These are phyloP conservation scores for Penicillium sp. DNA, from an alignment of 2,329 filamentous ascomycete genomes.

Conservation along the genomic window DNA sequence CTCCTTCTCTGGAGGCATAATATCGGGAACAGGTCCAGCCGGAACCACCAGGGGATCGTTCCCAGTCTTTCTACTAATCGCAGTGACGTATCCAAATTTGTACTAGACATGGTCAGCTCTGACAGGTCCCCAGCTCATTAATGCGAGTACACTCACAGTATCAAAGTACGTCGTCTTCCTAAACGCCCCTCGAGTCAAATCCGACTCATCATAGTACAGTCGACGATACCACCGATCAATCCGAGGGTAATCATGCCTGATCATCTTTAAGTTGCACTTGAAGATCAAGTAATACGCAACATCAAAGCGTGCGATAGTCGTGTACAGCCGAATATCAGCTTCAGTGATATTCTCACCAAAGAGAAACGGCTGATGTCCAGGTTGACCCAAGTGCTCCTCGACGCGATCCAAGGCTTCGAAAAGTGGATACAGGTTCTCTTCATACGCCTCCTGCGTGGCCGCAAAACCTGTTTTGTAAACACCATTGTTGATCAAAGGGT, in stretches of 20 bases:
- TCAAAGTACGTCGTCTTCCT: constrained; percentile 51
- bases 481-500: constrained; percentile 61
- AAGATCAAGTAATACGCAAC: constrained; percentile 80
- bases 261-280: constrained; percentile 69
- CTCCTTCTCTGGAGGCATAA: constrained; percentile 25
- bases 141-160: constrained; percentile 33
- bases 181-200: constrained; percentile 48
- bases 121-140: neutral
- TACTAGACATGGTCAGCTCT: constrained; percentile 22
- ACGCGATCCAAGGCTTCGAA: constrained; percentile 74
- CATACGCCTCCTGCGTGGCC: constrained; percentile 75
- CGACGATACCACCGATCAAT: constrained; percentile 52
- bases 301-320: constrained; percentile 70
- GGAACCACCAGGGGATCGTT: constrained; percentile 30
- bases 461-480: constrained; percentile 70
- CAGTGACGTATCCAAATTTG: constrained; percentile 32
- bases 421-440: constrained; percentile 67
- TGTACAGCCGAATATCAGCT: constrained; percentile 73
- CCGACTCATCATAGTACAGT: constrained; percentile 53
- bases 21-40: constrained; percentile 34
- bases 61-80: constrained; percentile 27
- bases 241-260: constrained; percentile 62
- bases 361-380: constrained; percentile 64
- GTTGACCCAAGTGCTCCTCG: constrained; percentile 65
- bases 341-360: constrained; percentile 76